A percentile compares a stretch with the other conserved stretches of the same genome.
Evolutionary conservation across 495 filamentous ascomycete genomes (phyloP).

Genomic region (Xylaria venustula): DNA sequence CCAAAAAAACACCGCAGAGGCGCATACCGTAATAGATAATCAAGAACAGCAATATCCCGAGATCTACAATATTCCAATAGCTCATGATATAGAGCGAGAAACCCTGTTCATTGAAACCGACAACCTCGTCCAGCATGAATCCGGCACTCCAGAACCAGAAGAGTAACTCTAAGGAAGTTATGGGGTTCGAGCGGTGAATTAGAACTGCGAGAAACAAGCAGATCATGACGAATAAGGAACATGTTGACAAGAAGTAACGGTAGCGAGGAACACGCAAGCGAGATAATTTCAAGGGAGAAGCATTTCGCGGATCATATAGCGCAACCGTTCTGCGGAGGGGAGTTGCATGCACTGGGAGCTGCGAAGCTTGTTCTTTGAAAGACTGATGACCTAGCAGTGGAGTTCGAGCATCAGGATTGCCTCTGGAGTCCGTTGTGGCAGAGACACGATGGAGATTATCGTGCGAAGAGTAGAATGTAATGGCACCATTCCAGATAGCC

Average conservation of each 20-base stretch:
- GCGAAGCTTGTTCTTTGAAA: conserved; percentile 34
- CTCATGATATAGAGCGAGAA: conserved; percentile 95
- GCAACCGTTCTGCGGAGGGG: conserved; percentile 70
- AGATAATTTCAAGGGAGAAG: conserved; percentile 87
- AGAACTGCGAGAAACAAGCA: conserved; percentile 81
- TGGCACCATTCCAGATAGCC: conserved; percentile 92
- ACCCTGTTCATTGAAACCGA: conserved; percentile 89
- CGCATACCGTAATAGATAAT: conserved; percentile 86
- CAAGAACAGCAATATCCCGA: conserved; percentile 83
- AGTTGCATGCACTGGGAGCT: conserved; percentile 31
- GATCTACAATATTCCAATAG: conserved; percentile 93
- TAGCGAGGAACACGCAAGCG: conserved; percentile 86
- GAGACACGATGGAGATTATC: conserved; percentile 71
- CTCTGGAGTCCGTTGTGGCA: conserved; percentile 15
- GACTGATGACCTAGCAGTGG: conserved; percentile 43
- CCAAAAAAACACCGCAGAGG: conserved; percentile 77
- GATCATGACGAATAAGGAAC: conserved; percentile 77
- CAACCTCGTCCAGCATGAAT: conserved; percentile 94
- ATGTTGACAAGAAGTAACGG: conserved; percentile 80
- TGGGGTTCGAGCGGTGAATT: conserved; percentile 63
- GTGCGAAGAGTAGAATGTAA: conserved; percentile 84
- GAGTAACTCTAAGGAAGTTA: conserved; percentile 77
- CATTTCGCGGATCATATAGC: conserved; percentile 86
- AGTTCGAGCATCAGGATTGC: conserved; percentile 34
- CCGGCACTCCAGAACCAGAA: conserved; percentile 98